phyloP scores from a whole-genome alignment of 2,329 filamentous ascomycete genomes.

The Trichophyton mentagrophytes region DNA sequence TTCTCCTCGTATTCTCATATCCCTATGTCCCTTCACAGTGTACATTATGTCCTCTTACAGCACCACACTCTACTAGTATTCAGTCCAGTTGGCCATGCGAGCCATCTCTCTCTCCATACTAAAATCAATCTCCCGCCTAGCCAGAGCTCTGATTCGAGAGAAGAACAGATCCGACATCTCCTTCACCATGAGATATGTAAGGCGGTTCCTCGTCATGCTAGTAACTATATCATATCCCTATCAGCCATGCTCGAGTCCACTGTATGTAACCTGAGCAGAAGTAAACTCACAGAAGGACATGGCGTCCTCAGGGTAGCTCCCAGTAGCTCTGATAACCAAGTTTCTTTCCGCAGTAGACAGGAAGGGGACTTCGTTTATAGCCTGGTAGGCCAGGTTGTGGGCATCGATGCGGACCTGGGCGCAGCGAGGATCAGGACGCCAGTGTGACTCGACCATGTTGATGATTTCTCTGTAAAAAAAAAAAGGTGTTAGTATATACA shows the following conservation, averaged over 20 bases:
- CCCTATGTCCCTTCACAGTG: too few species aligned
- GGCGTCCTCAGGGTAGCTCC: slow-evolving; percentile 15
- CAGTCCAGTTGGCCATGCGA: too few species aligned
- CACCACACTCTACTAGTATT: too few species aligned
- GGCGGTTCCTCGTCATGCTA: slow-evolving; percentile 15
- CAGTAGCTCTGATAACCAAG: slow-evolving; percentile 13
- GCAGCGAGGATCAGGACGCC: slow-evolving; percentile 15
- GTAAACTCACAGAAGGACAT: slow-evolving; percentile 18
- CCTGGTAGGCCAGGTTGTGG: slow-evolving; percentile 17
- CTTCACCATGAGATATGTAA: slow-evolving; percentile 17
- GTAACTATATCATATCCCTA: slow-evolving; percentile 12
- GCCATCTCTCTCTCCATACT: background rate
- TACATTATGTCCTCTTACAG: too few species aligned
- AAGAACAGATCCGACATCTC: slow-evolving; percentile 1
- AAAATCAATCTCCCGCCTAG: background rate
- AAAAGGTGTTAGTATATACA: background rate
- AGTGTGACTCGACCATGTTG: slow-evolving; percentile 14
- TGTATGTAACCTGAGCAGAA: background rate
- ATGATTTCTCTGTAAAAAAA: slow-evolving; percentile 3
- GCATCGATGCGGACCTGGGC: slow-evolving; percentile 11
- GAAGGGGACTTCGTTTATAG: slow-evolving; percentile 14
- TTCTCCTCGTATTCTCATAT: too few species aligned
- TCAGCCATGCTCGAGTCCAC: background rate
- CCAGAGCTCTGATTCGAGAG: background rate
- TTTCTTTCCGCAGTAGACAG: slow-evolving; percentile 16